Conservation (phyloP, 805 yeast species). For the Hanseniaspora nectarophila region DNA sequence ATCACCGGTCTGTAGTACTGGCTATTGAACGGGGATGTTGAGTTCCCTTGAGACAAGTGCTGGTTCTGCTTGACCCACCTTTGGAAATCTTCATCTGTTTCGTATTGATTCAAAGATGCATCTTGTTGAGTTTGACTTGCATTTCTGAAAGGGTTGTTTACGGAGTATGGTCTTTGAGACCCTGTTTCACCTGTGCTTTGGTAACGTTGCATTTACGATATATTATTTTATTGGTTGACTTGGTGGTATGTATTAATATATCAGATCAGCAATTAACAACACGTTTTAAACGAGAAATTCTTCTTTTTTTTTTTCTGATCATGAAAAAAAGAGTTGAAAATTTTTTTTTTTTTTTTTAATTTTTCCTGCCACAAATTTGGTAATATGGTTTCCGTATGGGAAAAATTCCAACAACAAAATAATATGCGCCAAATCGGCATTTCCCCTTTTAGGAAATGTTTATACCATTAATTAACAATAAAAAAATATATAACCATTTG, state of each 20-base stretch:
- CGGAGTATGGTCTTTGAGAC: conserved; percentile 36
- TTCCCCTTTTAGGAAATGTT: background rate
- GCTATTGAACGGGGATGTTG: background rate
- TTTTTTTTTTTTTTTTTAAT: too few relatives aligned
- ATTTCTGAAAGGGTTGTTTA: conserved; percentile 63
- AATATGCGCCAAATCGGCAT: too few relatives aligned
- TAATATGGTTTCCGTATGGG: too few relatives aligned
- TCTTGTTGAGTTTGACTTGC: conserved; percentile 29
- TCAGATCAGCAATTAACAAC: too few relatives aligned
- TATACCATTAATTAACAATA: background rate
- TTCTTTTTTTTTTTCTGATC: too few relatives aligned
- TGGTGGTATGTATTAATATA: too few relatives aligned
- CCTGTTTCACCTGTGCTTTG: conserved; percentile 20
- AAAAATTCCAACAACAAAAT: too few relatives aligned
- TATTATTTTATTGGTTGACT: too few relatives aligned
- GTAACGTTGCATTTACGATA: conserved; percentile 3
- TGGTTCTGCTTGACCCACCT: conserved; percentile 43
- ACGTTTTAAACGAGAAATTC: too few relatives aligned
- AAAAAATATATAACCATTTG: background rate
- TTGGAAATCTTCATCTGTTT: conserved; percentile 35
- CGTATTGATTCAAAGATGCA: conserved; percentile 23
- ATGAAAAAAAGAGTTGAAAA: too few relatives aligned
- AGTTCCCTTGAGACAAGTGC: background rate
- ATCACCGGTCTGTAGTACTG: conserved; percentile 17
- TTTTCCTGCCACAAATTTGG: too few relatives aligned